Evolutionary conservation across 225 moss, liverwort and hornwort genomes (phyloP), one percentile per base, ranked within the genome.

Genomic region (Bryum argenteum): DNA sequence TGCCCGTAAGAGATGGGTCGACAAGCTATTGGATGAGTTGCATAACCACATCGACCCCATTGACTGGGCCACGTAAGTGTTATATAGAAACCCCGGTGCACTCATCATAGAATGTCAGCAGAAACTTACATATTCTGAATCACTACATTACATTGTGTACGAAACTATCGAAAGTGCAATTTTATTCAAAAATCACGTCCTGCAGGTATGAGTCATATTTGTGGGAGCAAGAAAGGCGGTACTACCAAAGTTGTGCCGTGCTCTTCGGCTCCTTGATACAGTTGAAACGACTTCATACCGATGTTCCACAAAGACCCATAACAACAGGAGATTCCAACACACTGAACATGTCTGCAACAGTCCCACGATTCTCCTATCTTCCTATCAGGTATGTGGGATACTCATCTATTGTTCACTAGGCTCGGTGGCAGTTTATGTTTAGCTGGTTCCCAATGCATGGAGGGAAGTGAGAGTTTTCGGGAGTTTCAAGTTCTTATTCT

Each of bases 61-160:
- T 56, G 96, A 96, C 61, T 96, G 96, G 96, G 96, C 91, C 72
- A 93, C 87, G 93, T 96, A 73, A 93, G 91, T 88, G 20, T 24
- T 57, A 33, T 33, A 33, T 33, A n/a, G n/a, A n/a, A n/a, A n/a
- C n/a, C n/a, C n/a, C n/a, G n/a, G n/a, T n/a, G n/a, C n/a, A n/a
- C n/a, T 33, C 33, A 33, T 33, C 33, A 33, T 6, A 6, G 5
- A 33, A 33, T 33, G 33, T 33, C 33, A 33, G 7, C 33, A 33
- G 33, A 33, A 33, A 33, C 33, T 33, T 33, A 33, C 33, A 33
- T 33, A 33, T 5, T 33, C 33, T 33, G 33, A 33, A 2, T 26
- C 26, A 26, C 26, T 2, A 26, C 26, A 2, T 26, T 33, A 33
- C 33, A 33, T 33, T 33, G 33, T 33, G 33, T 33, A 33, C 33